Evolutionary conservation across 2,329 filamentous ascomycete genomes (phyloP).

Genomic region (Alternaria dauci): DNA sequence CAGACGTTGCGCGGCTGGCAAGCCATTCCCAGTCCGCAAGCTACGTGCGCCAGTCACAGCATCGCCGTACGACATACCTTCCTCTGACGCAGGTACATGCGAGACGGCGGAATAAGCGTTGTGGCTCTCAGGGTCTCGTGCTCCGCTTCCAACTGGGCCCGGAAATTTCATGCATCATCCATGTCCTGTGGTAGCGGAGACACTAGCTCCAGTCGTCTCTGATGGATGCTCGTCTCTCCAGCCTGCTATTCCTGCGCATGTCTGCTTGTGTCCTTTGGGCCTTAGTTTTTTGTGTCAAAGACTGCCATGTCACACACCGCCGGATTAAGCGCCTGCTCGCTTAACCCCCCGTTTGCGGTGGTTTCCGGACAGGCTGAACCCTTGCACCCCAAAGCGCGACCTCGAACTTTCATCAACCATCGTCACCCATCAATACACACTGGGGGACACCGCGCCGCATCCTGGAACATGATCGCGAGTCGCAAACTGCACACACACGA

Average conservation of each 20-base stretch:
- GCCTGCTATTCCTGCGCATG: not conserved
- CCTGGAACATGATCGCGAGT: slow-evolving; percentile 30
- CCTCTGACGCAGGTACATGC: slow-evolving; percentile 22
- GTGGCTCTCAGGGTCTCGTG: slow-evolving; percentile 20
- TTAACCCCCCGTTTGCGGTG: slow-evolving; percentile 21
- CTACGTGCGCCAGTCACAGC: not conserved
- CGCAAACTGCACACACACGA: slow-evolving; percentile 15
- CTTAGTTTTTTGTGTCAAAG: slow-evolving; percentile 14
- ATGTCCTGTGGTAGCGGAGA: slow-evolving; percentile 19
- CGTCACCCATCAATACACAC: slow-evolving; percentile 21
- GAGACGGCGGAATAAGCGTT: slow-evolving; percentile 17
- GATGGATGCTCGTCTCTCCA: not conserved
- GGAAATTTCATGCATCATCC: slow-evolving; percentile 27
- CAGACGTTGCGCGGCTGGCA: not conserved
- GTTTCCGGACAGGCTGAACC: slow-evolving; percentile 24
- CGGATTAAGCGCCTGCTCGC: slow-evolving; percentile 18
- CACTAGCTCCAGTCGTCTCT: slow-evolving; percentile 11
- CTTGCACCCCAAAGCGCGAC: slow-evolving; percentile 29
- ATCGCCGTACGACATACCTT: slow-evolving; percentile 1
- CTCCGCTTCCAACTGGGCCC: slow-evolving; percentile 23
- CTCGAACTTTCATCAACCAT: slow-evolving; percentile 25
- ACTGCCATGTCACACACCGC: slow-evolving; percentile 26
- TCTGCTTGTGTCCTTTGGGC: slow-evolving; percentile 1
- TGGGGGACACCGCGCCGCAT: slow-evolving; percentile 5
- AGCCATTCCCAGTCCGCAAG: not conserved